Base-by-base conservation (phyloP, 306 rosid species). In the Medicago arabica region DNA sequence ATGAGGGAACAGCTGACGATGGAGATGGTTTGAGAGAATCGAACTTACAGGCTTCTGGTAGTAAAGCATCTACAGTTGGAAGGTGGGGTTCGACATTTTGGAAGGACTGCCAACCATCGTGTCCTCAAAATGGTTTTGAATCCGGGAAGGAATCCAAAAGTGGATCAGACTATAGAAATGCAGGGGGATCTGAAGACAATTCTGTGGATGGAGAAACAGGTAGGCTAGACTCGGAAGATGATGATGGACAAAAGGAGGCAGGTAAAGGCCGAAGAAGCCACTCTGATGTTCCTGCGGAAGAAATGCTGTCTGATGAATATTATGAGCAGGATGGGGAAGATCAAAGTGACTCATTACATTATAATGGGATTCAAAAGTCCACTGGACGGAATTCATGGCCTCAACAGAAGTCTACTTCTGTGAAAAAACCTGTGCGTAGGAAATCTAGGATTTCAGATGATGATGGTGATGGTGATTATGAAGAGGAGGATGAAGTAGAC, bases 271-370 rank as follows among this genome's bases (percentile, higher is more conserved):
- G 82, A 43, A 81, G 83, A 75, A 92, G 85, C 75, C 89, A 86
- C 71, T 79, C 91, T 55, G 96, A 90, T 80, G 95, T 96, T 76
- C 96, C 98, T 51, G 97, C 93, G 8, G 98, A 90, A 65, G 98
- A 91, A 85, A 89, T 92, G 97, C 75, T 96, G 80, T 96, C 99
- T 66, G 99, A 96, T 82, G 99, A 96, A 86, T 96, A 96, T 85
- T 96, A 96, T 78, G 99, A 96, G 87, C 98, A 88, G 84, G 98
- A 91, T 77, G 96, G 96, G 67, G 95, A 96, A 71, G 98, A 96
- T 63, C 96, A 88, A 79, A 82, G 89, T 82, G 97, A 92, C 78
- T 84, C 88, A 4, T 41, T 84, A 73, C 91, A 78, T 67, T 84
- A 87, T 62, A 64, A 88, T 40, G 89, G 96, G 71, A 75, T 70